These are phyloP conservation scores for Solanum neorickii DNA, from an alignment of 257 asterid genomes.

Conservation along the genomic window DNA sequence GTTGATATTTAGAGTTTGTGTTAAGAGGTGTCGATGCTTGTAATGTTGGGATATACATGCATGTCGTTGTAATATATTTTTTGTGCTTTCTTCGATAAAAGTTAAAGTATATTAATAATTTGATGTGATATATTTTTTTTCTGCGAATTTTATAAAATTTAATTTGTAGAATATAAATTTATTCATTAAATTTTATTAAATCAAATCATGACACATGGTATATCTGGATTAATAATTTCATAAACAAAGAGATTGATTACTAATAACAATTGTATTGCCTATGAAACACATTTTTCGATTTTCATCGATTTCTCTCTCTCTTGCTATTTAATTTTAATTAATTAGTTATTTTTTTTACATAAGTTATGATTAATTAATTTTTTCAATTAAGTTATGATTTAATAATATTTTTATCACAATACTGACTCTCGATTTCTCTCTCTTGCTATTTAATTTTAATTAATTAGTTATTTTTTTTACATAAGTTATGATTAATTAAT, in stretches of 20 bases:
- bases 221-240: neutral
- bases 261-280: neutral
- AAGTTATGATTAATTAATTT: too few relatives aligned
- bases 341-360: neutral
- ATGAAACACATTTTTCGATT: neutral
- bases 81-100: neutral
- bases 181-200: too few relatives aligned
- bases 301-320: neutral
- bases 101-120: neutral
- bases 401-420: too few relatives aligned
- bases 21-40: neutral
- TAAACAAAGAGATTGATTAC: neutral
- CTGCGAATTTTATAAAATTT: fast-evolving
- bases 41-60: neutral
- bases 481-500: too few relatives aligned
- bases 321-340: neutral
- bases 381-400: too few relatives aligned
- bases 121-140: too few relatives aligned
- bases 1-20: neutral
- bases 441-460: neutral
- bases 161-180: too few relatives aligned
- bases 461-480: neutral
- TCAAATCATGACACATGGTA: neutral
- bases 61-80: neutral
- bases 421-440: neutral